Base-by-base conservation (phyloP, 2,329 filamentous ascomycete species). In the Dothideomycetes sp. region DNA sequence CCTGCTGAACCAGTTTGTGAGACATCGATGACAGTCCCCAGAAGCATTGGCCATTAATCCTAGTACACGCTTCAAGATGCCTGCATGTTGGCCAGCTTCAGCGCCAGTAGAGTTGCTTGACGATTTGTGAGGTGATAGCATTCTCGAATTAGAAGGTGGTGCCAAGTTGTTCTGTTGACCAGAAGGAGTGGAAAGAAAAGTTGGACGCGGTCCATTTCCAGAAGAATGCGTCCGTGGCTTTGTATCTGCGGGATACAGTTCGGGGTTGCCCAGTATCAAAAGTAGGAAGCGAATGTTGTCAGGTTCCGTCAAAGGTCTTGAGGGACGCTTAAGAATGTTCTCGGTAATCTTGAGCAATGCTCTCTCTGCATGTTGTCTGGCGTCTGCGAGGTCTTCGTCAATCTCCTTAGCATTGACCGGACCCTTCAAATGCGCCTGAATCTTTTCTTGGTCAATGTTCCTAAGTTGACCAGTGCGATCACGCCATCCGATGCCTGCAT, bases 11-110 rank as follows among this genome's bases (percentile, higher is more conserved):
- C 86, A 94, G 5, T 74, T 73, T 8, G 87, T 76, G 18, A 94
- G 62, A 51, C 82, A 76, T 40, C 81, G 79, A 52, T 94, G 87
- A 50, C 83, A 88, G 44, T 81, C 74, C 44, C 76, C 74, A 0
- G 84, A 73, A 10, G 84, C 68, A 57, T 93, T 85, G 1, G 85
- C 82, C 17, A 94, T 56, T 8, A 94, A 64, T 1, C 88, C 88
- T 18, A 94, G 60, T 27, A 93, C 79, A 25, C 88, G 76, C 59
- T 94, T 94, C 52, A 93, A 76, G 39, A 94, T 82, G 4, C 82
- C 82, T 2, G 84, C 87, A 60, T 94, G 83, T 45, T 84, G 76
- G 2, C 80, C 80, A 18, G 74, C 69, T 13, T 62, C 62, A 13
- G 60, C 56, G 30, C 53, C 54, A 4, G 48, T 34, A n/a, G 55